Percentiles rank a stretch among this genome's conserved stretches.
phyloP scores from a whole-genome alignment of 192 early-diverging fungal genomes.

The Phlyctochytrium bullatum region DNA sequence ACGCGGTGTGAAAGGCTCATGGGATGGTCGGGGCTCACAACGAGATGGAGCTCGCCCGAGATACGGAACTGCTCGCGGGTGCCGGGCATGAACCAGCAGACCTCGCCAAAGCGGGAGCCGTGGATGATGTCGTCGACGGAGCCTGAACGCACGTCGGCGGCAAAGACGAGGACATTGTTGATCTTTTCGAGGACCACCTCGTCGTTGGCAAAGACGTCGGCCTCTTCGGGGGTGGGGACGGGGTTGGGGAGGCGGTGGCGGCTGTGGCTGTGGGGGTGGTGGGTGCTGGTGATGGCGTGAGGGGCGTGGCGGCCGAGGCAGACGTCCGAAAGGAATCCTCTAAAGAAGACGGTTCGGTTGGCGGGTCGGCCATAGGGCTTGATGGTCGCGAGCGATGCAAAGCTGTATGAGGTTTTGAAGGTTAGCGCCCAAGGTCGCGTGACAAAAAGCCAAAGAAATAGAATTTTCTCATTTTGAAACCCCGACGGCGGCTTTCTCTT shows the following conservation, averaged over 20 bases:
- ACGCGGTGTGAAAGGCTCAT: slow-evolving; percentile 16
- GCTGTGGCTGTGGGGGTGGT: slow-evolving; percentile 5
- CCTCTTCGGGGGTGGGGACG: no score
- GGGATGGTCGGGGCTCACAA: slow-evolving; percentile 23
- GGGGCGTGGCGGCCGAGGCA: no score
- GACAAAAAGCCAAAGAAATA: no score
- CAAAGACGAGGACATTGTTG: slow-evolving; percentile 30
- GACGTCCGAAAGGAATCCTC: slow-evolving; percentile 29
- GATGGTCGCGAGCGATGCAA: slow-evolving; percentile 34
- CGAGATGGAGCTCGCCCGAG: slow-evolving; percentile 30
- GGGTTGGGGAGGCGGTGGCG: slow-evolving; percentile 16
- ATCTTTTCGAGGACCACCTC: background rate
- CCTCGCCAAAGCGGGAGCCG: slow-evolving; percentile 33
- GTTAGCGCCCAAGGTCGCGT: no score
- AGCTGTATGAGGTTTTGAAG: slow-evolving; percentile 2
- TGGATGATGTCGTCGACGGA: slow-evolving; percentile 29
- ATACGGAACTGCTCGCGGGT: slow-evolving; percentile 28
- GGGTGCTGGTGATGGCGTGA: background rate
- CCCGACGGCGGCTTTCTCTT: background rate
- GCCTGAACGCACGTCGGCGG: slow-evolving; percentile 23
- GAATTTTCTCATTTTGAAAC: background rate
- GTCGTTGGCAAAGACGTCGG: background rate
- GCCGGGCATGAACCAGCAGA: slow-evolving; percentile 37
- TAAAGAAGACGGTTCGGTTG: slow-evolving; percentile 32
- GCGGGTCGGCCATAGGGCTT: slow-evolving; percentile 33